Conservation (phyloP, 177 flowering plant species). For the Tripterygium wilfordii region DNA sequence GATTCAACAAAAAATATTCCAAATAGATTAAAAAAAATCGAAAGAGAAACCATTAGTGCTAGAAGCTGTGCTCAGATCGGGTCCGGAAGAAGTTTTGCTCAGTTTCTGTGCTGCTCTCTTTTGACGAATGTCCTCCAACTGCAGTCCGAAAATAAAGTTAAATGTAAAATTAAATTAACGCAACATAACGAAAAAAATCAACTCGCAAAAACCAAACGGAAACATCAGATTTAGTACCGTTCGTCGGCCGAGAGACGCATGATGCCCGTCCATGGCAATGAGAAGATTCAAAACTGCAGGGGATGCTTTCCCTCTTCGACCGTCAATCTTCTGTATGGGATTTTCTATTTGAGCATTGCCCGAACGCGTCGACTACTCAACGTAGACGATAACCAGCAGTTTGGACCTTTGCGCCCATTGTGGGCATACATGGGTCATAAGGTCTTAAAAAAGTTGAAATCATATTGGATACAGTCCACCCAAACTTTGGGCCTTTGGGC, state of each 20-base stretch:
- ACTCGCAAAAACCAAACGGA: not conserved
- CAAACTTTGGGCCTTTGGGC: too few species aligned
- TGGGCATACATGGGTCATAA: too few species aligned
- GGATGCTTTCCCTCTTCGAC: slow-evolving; percentile 18
- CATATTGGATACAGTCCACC: too few species aligned
- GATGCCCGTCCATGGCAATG: slow-evolving; percentile 55
- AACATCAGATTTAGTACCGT: slow-evolving; percentile 40
- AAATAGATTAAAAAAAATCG: not conserved
- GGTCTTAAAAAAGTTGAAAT: too few species aligned
- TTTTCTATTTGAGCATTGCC: too few species aligned
- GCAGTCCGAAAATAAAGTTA: too few species aligned
- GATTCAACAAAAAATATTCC: not conserved
- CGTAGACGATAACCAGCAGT: too few species aligned
- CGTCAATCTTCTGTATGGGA: too few species aligned
- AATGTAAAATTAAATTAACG: too few species aligned
- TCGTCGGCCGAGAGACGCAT: slow-evolving; percentile 79
- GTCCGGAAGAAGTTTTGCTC: slow-evolving; percentile 59
- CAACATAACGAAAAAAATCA: not conserved
- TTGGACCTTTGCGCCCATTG: too few species aligned
- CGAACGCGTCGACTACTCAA: too few species aligned
- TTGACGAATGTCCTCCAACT: slow-evolving; percentile 94
- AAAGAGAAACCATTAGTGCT: slow-evolving; percentile 13
- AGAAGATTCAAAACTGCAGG: not conserved
- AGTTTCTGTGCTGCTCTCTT: slow-evolving; percentile 83
- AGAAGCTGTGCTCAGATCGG: slow-evolving; percentile 53